Conservation (phyloP, 768 basidiomycete species). For the Podaxis sp. region DNA sequence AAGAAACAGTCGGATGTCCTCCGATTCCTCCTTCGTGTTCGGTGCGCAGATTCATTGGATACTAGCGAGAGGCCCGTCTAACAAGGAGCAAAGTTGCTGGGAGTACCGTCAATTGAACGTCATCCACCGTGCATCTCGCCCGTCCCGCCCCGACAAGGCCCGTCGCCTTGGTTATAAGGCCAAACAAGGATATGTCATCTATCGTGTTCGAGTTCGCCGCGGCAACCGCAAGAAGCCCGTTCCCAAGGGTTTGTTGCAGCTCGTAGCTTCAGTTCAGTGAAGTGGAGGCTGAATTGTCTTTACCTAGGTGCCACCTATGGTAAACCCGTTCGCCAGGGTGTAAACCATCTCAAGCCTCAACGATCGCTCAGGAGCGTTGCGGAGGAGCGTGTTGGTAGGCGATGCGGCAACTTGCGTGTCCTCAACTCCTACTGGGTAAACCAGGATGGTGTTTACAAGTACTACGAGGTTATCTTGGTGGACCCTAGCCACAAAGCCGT, state of each 20-base stretch:
- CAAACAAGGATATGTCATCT: constrained; percentile 99
- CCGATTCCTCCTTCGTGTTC: constrained; percentile 95
- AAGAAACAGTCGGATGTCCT: constrained; percentile 98
- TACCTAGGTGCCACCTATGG: constrained; percentile 90
- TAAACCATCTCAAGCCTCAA: constrained; percentile 99
- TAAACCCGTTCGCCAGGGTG: constrained; percentile 99
- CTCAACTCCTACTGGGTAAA: constrained; percentile 99
- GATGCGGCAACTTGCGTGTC: constrained; percentile 96
- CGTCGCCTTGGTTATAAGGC: constrained; percentile 99
- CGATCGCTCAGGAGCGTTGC: constrained; percentile 90
- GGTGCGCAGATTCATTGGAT: constrained; percentile 47
- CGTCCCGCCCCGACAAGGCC: constrained; percentile 98
- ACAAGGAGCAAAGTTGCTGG: constrained; percentile 70
- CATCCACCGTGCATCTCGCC: constrained; percentile 96
- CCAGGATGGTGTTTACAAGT: constrained; percentile 98
- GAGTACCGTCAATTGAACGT: constrained; percentile 98
- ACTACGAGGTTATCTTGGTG: constrained; percentile 98
- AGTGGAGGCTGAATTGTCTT: background rate
- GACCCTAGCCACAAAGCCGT: constrained; percentile 95
- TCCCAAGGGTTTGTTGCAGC: constrained; percentile 76
- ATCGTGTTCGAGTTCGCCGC: constrained; percentile 94
- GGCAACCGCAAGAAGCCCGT: constrained; percentile 99
- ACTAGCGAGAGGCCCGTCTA: background rate
- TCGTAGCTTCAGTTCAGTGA: background rate
- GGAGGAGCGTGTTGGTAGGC: constrained; percentile 96